These are phyloP conservation scores for Aureobasidium subglaciale DNA, from an alignment of 2,329 filamentous ascomycete genomes.

Conservation along the genomic window DNA sequence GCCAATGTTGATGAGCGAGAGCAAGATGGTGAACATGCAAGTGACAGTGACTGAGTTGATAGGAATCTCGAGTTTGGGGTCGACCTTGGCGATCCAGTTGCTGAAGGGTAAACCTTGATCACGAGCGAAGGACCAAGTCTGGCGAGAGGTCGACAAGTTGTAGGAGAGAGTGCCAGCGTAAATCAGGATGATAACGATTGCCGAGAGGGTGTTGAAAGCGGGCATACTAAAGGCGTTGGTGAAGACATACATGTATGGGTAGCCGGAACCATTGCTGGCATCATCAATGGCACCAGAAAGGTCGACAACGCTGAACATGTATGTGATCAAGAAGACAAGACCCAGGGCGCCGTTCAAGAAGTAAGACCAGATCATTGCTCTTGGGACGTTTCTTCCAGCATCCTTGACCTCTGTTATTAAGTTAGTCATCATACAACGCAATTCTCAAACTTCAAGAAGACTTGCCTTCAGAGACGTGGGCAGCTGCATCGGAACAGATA, in stretches of 20 bases:
- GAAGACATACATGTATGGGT: slow-evolving; percentile 33
- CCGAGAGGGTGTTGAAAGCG: slow-evolving; percentile 19
- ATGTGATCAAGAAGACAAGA: slow-evolving; percentile 27
- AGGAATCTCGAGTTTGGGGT: slow-evolving; percentile 16
- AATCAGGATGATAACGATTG: slow-evolving; percentile 22
- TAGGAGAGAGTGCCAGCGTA: slow-evolving; percentile 16
- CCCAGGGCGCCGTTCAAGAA: slow-evolving; percentile 24
- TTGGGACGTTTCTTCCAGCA: slow-evolving; percentile 34
- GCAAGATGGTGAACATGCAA: slow-evolving; percentile 16
- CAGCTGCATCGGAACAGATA: slow-evolving; percentile 12
- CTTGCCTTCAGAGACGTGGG: slow-evolving; percentile 6
- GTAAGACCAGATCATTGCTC: slow-evolving; percentile 36
- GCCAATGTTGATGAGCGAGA: slow-evolving; percentile 22
- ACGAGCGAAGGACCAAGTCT: slow-evolving; percentile 19
- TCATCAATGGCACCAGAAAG: slow-evolving; percentile 25
- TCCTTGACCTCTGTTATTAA: slow-evolving; percentile 35
- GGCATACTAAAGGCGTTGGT: slow-evolving; percentile 25
- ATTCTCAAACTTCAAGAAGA: no score
- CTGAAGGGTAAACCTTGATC: slow-evolving; percentile 18
- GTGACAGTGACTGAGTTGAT: slow-evolving; percentile 13
- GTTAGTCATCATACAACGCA: background rate
- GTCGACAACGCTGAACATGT: slow-evolving; percentile 25
- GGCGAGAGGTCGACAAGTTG: slow-evolving; percentile 18
- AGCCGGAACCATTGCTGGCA: slow-evolving; percentile 22
- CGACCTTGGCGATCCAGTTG: slow-evolving; percentile 17